These are phyloP conservation scores for Vitis rupestris DNA, from an alignment of 164 flowering plant genomes.

Conservation along the genomic window DNA sequence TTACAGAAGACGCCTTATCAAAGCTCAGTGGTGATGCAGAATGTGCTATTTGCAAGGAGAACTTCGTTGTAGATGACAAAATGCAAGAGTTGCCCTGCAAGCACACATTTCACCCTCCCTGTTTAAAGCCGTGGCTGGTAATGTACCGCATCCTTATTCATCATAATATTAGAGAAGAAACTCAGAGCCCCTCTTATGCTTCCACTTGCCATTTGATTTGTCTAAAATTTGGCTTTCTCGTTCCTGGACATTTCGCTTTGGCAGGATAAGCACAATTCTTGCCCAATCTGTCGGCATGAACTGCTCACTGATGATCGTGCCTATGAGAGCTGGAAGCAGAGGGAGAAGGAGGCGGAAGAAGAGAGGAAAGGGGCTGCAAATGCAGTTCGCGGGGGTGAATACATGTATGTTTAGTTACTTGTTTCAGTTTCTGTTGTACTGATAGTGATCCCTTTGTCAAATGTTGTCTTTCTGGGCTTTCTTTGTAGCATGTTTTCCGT, in stretches of 20 bases:
- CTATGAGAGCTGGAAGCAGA: conserved; percentile 89
- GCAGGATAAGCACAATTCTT: conserved; percentile 93
- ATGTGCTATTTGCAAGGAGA: conserved; percentile 87
- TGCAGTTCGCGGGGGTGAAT: conserved; percentile 96
- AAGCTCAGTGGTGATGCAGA: conserved; percentile 66
- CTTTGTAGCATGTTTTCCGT: neutral
- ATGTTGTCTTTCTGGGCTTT: neutral
- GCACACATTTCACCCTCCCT: conserved; percentile 85
- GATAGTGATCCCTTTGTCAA: neutral
- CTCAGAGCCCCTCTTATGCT: neutral
- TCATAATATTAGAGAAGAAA: neutral
- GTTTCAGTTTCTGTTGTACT: neutral
- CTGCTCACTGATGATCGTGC: conserved; percentile 87
- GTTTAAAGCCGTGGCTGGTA: conserved; percentile 99
- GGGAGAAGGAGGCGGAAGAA: conserved; percentile 87
- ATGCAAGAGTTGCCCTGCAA: conserved; percentile 99
- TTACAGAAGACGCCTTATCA: conserved; percentile 58
- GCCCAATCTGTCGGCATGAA: conserved; percentile 90
- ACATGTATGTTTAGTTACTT: conserved; percentile 70
- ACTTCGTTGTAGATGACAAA: conserved; percentile 57
- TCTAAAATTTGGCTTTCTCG: too few species aligned
- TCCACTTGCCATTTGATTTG: neutral
- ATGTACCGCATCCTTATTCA: neutral
- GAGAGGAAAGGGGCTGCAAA: conserved; percentile 95
- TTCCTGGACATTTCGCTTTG: conserved; percentile 5